Conservation (phyloP, 176 grass and related monocot species). For the Echinochloa phyllopogon region DNA sequence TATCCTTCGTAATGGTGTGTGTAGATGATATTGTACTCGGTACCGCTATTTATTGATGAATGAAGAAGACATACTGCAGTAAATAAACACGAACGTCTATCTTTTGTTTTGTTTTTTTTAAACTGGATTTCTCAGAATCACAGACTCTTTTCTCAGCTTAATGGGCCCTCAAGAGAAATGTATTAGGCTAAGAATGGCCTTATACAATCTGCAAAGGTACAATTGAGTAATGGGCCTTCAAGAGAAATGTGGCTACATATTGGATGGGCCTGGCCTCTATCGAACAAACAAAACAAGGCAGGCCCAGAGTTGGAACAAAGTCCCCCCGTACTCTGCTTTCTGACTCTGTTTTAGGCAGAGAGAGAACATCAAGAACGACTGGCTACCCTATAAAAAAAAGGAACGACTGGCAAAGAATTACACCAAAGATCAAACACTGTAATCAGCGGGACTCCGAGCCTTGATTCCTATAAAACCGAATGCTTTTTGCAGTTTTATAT, state of each 20-base stretch:
- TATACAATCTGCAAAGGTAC: neutral
- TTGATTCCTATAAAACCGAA: neutral
- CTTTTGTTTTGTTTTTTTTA: neutral
- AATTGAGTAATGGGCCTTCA: too few species aligned
- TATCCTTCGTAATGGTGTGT: neutral
- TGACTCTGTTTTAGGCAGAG: neutral
- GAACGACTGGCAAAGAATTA: too few species aligned
- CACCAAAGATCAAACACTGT: too few species aligned
- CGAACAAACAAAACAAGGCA: too few species aligned
- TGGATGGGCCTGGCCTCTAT: too few species aligned
- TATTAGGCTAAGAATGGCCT: neutral
- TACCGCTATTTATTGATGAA: neutral
- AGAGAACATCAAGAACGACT: too few species aligned
- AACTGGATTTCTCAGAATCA: neutral
- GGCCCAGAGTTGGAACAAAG: neutral
- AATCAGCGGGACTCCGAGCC: too few species aligned
- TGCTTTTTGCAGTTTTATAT: neutral
- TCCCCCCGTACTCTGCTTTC: neutral
- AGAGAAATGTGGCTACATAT: too few species aligned
- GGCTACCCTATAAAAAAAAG: too few species aligned
- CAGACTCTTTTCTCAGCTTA: neutral
- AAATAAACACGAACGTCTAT: conserved; percentile 11
- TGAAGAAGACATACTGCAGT: neutral
- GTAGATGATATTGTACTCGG: neutral
- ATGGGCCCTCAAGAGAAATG: neutral